Percentiles rank a stretch among this genome's conserved stretches.
phyloP scores from a whole-genome alignment of 164 flowering plant species.

The Berberis thunbergii region DNA sequence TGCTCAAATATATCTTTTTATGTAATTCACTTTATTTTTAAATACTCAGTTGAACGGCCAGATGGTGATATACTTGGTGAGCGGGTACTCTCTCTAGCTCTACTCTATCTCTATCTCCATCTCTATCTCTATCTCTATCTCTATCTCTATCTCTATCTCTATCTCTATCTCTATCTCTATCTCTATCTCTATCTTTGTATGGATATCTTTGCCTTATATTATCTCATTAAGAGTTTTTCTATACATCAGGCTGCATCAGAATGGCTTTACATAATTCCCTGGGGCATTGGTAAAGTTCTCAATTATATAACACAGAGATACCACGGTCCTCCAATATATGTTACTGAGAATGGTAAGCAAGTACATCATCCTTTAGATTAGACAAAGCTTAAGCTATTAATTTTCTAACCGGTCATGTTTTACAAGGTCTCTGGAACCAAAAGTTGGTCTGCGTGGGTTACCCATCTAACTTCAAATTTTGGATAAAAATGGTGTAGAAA shows the following conservation, averaged over 20 bases:
- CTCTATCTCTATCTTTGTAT: background rate
- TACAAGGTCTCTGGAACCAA: background rate
- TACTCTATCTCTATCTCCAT: no score
- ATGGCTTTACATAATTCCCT: slow-evolving; percentile 92
- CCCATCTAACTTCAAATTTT: background rate
- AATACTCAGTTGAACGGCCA: slow-evolving; percentile 48
- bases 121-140: slow-evolving; percentile 1
- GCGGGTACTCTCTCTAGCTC: slow-evolving; percentile 41
- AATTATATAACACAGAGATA: slow-evolving; percentile 53
- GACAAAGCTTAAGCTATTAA: background rate
- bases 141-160: slow-evolving; percentile 5
- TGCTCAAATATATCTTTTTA: background rate
- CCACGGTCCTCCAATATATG: slow-evolving; percentile 50
- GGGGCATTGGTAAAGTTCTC: slow-evolving; percentile 75
- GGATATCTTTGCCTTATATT: background rate
- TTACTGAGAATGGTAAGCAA: slow-evolving; percentile 73
- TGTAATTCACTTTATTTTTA: slow-evolving; percentile 1
- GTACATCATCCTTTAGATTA: background rate
- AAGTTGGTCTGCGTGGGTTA: background rate
- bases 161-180: slow-evolving; percentile 3
- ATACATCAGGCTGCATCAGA: slow-evolving; percentile 77
- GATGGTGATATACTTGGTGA: slow-evolving; percentile 66
- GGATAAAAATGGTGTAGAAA: no score
- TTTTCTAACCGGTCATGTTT: background rate
- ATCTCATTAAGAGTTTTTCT: background rate